Evolutionary conservation across 257 asterid species (phyloP).

Genomic region (Solanum corneliomulleri): DNA sequence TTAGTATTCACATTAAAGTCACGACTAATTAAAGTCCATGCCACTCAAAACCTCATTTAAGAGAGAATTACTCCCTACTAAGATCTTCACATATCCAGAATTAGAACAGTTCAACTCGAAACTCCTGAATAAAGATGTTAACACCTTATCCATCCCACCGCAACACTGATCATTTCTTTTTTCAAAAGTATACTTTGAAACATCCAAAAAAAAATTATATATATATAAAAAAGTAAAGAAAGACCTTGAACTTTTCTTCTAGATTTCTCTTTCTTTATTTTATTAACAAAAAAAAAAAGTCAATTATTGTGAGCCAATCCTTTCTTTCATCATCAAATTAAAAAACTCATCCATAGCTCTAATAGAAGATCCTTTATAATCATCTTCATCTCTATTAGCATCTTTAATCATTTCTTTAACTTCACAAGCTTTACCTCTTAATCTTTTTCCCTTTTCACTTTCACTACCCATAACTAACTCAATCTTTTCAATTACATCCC

Average conservation of each 20-base stretch:
- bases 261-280: neutral
- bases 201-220: neutral
- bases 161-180: neutral
- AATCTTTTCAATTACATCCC: constrained; percentile 31
- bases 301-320: neutral
- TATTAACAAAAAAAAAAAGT: neutral
- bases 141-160: accelerated
- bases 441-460: constrained; percentile 15
- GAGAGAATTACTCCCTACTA: neutral
- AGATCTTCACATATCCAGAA: accelerated
- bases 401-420: constrained; percentile 20
- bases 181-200: neutral
- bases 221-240: neutral
- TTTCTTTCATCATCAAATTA: constrained; percentile 8
- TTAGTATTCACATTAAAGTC: neutral
- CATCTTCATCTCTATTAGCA: constrained; percentile 23
- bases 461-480: constrained; percentile 43
- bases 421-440: constrained; percentile 24
- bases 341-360: constrained; percentile 45
- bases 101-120: neutral
- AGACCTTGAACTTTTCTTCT: neutral
- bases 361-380: constrained; percentile 33
- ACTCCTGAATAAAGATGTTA: neutral
- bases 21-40: accelerated
- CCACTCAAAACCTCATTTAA: neutral